Evolutionary conservation across 2,329 filamentous ascomycete genomes (phyloP).

Genomic region (Madurella fahalii): DNA sequence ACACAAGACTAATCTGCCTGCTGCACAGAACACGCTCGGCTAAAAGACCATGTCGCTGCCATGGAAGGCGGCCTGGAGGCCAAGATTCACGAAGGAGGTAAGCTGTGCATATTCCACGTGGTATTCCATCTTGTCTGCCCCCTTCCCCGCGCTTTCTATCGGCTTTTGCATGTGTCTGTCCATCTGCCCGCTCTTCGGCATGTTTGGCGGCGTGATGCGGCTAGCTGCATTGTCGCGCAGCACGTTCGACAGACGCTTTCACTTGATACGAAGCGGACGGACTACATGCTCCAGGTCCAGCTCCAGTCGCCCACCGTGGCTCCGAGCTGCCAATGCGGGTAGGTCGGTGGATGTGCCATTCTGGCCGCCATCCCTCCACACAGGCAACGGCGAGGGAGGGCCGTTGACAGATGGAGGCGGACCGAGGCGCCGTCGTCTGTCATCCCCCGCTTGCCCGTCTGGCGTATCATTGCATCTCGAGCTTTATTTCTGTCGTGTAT

Average conservation of each 20-base stretch:
- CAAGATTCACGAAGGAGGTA: conserved; percentile 88
- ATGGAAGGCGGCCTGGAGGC: conserved; percentile 92
- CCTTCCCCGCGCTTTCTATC: conserved; percentile 26
- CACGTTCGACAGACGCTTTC: neutral
- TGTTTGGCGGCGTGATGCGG: conserved; percentile 12
- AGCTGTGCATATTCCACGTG: conserved; percentile 38
- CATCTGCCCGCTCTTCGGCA: conserved; percentile 4
- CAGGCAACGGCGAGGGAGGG: neutral
- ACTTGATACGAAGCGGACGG: conserved; percentile 1
- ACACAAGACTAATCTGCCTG: conserved; percentile 35
- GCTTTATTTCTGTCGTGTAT: conserved; percentile 1
- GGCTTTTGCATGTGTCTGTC: conserved; percentile 21
- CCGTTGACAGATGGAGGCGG: neutral
- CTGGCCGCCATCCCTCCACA: too few relatives aligned
- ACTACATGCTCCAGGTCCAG: too few relatives aligned
- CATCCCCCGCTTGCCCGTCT: conserved; percentile 5
- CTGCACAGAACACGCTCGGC: conserved; percentile 74
- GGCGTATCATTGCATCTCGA: conserved; percentile 2
- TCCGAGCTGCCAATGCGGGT: neutral
- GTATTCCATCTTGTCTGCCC: conserved; percentile 8
- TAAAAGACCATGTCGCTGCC: conserved; percentile 81
- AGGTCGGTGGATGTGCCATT: neutral
- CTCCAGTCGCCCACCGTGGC: neutral
- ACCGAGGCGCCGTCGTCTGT: conserved; percentile 9
- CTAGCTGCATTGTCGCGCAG: conserved; percentile 12